Evolutionary conservation across 2,329 filamentous ascomycete species (phyloP), one percentile per base, ranked within the genome.

Genomic region (Diaporthe citri): DNA sequence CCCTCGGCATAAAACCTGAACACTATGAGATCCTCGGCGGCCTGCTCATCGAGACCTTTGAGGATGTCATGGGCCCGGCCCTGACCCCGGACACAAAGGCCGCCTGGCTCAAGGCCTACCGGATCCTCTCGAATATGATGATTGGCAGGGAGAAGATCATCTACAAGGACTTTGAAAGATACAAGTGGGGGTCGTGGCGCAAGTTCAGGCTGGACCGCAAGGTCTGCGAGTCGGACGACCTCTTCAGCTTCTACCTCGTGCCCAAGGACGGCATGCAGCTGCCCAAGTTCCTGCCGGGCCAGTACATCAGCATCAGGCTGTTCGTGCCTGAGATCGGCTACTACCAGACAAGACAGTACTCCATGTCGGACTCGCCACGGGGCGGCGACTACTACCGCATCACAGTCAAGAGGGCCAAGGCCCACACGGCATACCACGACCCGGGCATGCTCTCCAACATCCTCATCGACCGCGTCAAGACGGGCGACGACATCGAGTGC

Each of bases 101-200:
- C 28, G 92, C 93, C 6, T 94, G 93, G 93, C 87, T 83, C 3
- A 89, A 90, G 60, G 93, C 92, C 2, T 94, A 94, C 83, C 90
- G 88, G 87, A 88, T 93, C 78, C 88, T 94, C 28, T 92, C 93
- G 17, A 87, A 91, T 80, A 88, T 94, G 83, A 89, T 94, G 84
- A 93, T 93, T 78, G 86, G 84, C 22, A 87, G 89, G 70, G 93
- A 94, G 80, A 85, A 83, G 10, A 84, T 88, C 71, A 83, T 94
- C 59, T 93, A 93, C 81, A 83, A 88, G 41, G 84, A 88, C 36
- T 88, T 88, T 64, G 83, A 87, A 0, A 67, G 74, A 22, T 71
- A 76, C n/a, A 84, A 85, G 56, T 94, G 92, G 93, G 87, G 85
- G 20, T 86, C 88, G 62, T 94, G 91, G 90, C 87, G 91, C 43